Evolutionary conservation across 1,139 yeast genomes (phyloP), one percentile per base, ranked within the genome.

Genomic region (Saccharomyces hybrid): DNA sequence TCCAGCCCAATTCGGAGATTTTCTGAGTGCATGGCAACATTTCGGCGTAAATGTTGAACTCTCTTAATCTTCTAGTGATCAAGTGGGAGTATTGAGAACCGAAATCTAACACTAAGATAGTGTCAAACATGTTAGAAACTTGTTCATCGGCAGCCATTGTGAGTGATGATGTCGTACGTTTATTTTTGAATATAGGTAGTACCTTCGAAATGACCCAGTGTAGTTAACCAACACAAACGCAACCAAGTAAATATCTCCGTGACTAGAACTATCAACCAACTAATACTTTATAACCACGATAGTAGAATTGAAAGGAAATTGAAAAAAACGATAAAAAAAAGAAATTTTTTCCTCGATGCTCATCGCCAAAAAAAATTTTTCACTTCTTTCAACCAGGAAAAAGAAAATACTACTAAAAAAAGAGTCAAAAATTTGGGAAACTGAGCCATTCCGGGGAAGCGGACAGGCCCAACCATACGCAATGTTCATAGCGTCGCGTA

Each of bases 11-110:
- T 65, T 93, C 98, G 54, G 86, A 71, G 70, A 93, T 91, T 78
- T 91, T 93, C 75, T 93, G 98, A 56, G 99, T 93, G 76, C 99
- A 93, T 63, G 99, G 99, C 62, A 93, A 81, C 99, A 93, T 93
- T 77, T 95, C 99, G 62, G 99, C 98, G 75, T 95, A 93, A 63
- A 93, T 93, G 73, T 93, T 89, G 79, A 91, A 89, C 74, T 93
- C 99, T 80, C 99, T 88, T 67, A 93, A 80, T 76, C 99, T 88
- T 77, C 99, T 87, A 59, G 97, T 93, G 73, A 93, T 90, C 71
- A 93, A 78, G 71, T 93, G 99, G 58, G 97, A 88, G 78, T 93
- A 93, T 77, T 93, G 99, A 58, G 99, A 93, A 60, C 99, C 99
- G 71, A 93, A 93, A 73, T 93, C 99, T 72, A 93, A 82, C 73